A percentile compares a stretch with the other conserved stretches of the same genome.
Conservation (phyloP, 257 asterid genomes). For the Leonotis leonurus region DNA sequence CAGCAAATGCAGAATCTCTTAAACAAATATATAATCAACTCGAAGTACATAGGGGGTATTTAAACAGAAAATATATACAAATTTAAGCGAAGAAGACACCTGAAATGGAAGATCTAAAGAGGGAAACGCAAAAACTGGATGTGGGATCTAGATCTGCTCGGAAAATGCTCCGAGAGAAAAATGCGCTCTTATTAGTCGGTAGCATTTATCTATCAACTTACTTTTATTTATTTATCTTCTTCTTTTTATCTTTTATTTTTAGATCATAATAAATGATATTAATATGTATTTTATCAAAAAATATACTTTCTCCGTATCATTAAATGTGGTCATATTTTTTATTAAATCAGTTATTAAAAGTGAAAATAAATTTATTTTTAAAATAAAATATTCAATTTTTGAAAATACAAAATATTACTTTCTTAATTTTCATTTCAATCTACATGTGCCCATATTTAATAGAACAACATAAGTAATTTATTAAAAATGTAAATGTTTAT, state of each 20-base stretch:
- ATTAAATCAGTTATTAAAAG: no score
- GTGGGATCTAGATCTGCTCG: slow-evolving; percentile 58
- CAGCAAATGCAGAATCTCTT: background rate
- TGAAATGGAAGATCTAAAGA: slow-evolving; percentile 9
- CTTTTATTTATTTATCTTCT: background rate
- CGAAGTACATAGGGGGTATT: background rate
- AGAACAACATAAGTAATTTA: no score
- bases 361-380: no score
- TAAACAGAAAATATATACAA: background rate
- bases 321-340: no score
- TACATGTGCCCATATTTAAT: no score
- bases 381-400: no score
- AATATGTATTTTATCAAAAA: no score
- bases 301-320: no score
- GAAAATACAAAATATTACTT: no score
- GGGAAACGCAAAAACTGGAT: slow-evolving; percentile 10
- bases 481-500: no score
- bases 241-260: background rate
- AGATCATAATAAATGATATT: background rate
- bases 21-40: background rate
- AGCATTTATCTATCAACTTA: slow-evolving; percentile 13
- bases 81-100: slow-evolving; percentile 17
- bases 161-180: slow-evolving; percentile 10
- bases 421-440: no score
- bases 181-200: slow-evolving; percentile 14